Evolutionary conservation across 139 green algal species (phyloP).

Genomic region (Chlamydomonas schloesseri): DNA sequence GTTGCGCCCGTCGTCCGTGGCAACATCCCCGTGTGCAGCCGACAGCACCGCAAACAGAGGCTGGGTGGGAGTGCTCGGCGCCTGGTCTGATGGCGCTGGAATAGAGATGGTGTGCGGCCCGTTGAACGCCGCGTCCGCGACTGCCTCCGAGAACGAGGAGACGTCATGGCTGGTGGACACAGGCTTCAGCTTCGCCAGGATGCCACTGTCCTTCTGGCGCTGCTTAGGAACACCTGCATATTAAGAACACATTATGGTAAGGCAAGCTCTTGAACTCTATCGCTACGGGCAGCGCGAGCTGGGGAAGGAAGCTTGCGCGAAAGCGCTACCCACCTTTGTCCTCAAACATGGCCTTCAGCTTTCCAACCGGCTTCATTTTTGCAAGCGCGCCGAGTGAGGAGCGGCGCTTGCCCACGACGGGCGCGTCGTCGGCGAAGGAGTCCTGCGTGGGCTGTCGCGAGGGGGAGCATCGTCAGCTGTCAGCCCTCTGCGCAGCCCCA

Average conservation of each 20-base stretch:
- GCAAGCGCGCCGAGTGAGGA: constrained; percentile 19
- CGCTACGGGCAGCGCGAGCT: no score
- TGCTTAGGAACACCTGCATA: background rate
- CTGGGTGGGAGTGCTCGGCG: background rate
- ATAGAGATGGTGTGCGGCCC: background rate
- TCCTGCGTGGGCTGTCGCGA: no score
- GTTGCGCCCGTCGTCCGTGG: background rate
- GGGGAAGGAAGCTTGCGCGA: background rate
- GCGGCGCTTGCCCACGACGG: constrained; percentile 14
- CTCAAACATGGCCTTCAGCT: constrained; percentile 45
- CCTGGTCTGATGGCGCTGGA: background rate
- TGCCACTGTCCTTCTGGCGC: constrained; percentile 5
- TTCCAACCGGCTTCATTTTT: constrained; percentile 17
- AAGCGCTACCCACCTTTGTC: constrained; percentile 2
- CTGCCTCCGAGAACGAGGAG: background rate
- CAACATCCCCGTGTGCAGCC: no score
- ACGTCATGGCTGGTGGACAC: constrained; percentile 32
- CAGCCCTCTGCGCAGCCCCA: no score
- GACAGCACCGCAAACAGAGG: constrained; percentile 2
- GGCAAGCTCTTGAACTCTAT: no score
- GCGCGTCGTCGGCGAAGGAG: no score
- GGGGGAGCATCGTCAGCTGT: no score
- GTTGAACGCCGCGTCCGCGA: background rate
- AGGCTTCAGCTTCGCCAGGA: constrained; percentile 25
- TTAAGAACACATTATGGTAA: no score